Base-by-base conservation (phyloP, 2,329 filamentous ascomycete species). In the Apiospora phragmitis region DNA sequence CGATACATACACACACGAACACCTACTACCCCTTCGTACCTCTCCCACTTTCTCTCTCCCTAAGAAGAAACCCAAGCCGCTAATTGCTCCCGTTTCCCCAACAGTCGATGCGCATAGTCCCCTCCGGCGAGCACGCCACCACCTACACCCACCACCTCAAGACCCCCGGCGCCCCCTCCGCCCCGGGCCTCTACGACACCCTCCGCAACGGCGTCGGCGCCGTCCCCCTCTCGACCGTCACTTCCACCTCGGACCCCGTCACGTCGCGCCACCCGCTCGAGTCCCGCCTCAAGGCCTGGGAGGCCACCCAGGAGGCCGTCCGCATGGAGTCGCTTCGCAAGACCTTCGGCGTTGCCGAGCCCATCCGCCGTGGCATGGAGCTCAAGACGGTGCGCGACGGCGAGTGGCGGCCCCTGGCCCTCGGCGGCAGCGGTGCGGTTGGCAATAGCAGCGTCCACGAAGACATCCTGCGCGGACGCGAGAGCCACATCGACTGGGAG, bases 321-420 rank as follows among this genome's bases (percentile, higher is more conserved):
- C 96, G 97, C 84, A 96, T 97, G 93, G 91, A 95, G 84, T 88
- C 91, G 68, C 89, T 98, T 77, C 91, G 94, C 74, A 93, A 94
- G 75, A 91, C 94, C 65, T 98, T 94, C 82, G 96, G 96, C 74
- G 92, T 98, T 77, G 94, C 93, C 35, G 96, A 98, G 88, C 96
- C 96, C 3, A 91, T 98, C 77, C 91, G 94, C 70, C 90, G 95
- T 69, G 93, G 92, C 72, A 98, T 99, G 96, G 96, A 99, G 86
- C 87, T 97, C 81, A 93, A 94, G 89, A 95, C 97, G 80, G 91
- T 93, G 24, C 85, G 90, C 73, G 90, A 92, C 72, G 92, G 94
- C 74, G 91, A 93, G 82, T 97, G 94, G 92, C 88, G 90, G 77
- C 94, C 94, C 67, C 84, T 89, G 76, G 90, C 89, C 65, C 85